Base-by-base conservation (phyloP, 768 basidiomycete genomes). In the Panaeolus papilionaceus region DNA sequence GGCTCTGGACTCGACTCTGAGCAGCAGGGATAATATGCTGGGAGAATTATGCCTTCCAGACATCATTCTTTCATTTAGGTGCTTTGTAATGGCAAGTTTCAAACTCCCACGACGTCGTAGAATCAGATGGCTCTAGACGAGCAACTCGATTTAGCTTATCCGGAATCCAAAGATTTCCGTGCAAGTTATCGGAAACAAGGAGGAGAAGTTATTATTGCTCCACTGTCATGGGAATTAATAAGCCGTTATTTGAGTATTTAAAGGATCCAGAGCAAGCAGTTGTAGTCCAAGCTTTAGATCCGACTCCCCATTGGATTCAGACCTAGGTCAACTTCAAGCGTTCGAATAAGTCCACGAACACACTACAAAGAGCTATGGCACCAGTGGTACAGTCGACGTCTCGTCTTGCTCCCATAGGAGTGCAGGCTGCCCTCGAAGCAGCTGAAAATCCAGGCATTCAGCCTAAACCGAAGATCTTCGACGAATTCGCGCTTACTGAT, bases 391-490 rank as follows among this genome's bases (percentile, higher is more conserved):
- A 44, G 18, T 44, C 42, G 1, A 18, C 42, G 12, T 44, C 42
- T 44, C 85, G 85, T 23, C 81, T 88, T 26, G 88, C 85, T 0
- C 89, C 86, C 10, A 79, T 92, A 62, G 91, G 91, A 0, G 88
- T 92, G 49, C 80, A 79, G 11, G 89, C 88, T 12, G 91, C 90
- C 2, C 73, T 58, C 9, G 11, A 58, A 86, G 83, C 82, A 9
- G 79, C 81, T 38, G 73, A 70, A 3, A 76, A 86, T 54, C 71
- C 79, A 2, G 68, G 69, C 0, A 65, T 81, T 49, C 65, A 75
- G 67, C 78, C 82, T 4, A 79, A 77, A 4, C 79, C 83, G 20
- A 88, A 86, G 73, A 83, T 90, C 23, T 84, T 87, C 71, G 84
- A 84, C 62, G 87, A 89, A 69, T 90, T 88, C 75, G 83, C 85